phyloP scores from a whole-genome alignment of 2,329 filamentous ascomycete species.

The Hymenoscyphus repandus region DNA sequence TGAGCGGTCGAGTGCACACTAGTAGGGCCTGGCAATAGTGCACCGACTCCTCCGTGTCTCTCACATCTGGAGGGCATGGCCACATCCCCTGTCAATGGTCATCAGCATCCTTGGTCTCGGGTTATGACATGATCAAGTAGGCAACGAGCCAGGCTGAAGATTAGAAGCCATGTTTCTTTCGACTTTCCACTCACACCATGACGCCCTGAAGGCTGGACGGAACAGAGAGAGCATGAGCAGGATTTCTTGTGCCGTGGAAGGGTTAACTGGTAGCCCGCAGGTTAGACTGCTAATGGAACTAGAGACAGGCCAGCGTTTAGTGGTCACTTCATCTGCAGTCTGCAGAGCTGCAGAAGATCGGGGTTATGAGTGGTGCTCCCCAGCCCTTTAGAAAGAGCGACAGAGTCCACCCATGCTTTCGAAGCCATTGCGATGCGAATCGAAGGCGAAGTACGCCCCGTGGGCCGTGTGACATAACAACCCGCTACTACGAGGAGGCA shows the following conservation, averaged over 20 bases:
- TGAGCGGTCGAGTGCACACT: too few species aligned
- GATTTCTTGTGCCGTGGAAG: not conserved
- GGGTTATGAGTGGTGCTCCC: not conserved
- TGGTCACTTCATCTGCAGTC: not conserved
- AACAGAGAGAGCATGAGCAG: not conserved
- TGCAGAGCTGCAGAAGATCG: not conserved
- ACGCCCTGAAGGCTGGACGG: too few species aligned
- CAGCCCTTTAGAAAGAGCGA: too few species aligned
- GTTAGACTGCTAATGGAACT: too few species aligned
- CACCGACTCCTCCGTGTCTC: not conserved
- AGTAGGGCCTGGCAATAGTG: not conserved
- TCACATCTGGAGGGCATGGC: not conserved
- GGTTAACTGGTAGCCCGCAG: not conserved
- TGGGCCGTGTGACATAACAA: too few species aligned
- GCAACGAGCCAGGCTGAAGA: not conserved
- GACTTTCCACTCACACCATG: too few species aligned
- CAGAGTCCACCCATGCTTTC: too few species aligned
- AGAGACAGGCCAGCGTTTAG: not conserved
- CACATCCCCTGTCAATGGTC: not conserved
- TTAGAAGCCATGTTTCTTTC: not conserved
- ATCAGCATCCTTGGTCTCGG: not conserved
- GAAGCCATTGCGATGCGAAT: too few species aligned
- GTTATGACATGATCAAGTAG: too few species aligned
- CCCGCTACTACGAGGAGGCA: too few species aligned
- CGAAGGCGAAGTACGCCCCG: too few species aligned